Evolutionary conservation across 768 basidiomycete genomes (phyloP).

Genomic region (Pholiota microspora): DNA sequence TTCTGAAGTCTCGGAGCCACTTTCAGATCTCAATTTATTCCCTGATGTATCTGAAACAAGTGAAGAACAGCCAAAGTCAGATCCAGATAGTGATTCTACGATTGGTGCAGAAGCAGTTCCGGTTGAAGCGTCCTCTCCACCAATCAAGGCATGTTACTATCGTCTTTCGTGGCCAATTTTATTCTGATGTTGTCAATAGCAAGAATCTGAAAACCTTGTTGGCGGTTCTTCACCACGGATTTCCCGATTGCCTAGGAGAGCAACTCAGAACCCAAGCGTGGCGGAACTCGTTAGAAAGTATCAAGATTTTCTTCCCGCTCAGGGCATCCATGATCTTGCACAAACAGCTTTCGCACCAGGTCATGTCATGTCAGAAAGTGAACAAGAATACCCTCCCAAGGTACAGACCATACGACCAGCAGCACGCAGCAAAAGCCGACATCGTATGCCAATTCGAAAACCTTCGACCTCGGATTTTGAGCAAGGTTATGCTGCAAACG

Average conservation of each 20-base stretch:
- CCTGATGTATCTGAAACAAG: constrained; percentile 14
- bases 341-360: constrained; percentile 67
- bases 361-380: constrained; percentile 73
- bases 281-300: constrained; percentile 85
- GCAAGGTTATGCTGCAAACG: constrained; percentile 89
- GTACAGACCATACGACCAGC: constrained; percentile 33
- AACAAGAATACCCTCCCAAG: constrained; percentile 56
- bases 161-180: not conserved
- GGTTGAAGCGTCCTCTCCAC: constrained; percentile 12
- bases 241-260: constrained; percentile 66
- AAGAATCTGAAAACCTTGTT: constrained; percentile 20
- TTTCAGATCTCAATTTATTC: constrained; percentile 1
- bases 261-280: constrained; percentile 59
- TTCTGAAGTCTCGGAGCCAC: not conserved
- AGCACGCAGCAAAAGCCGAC: constrained; percentile 47
- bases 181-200: constrained; percentile 9
- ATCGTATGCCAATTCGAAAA: constrained; percentile 48
- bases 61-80: constrained; percentile 41
- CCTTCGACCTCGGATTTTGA: constrained; percentile 84
- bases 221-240: constrained; percentile 29
- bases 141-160: constrained; percentile 25
- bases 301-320: constrained; percentile 72
- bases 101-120: constrained; percentile 52
- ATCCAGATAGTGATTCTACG: constrained; percentile 81
- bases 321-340: constrained; percentile 68